Evolutionary conservation across 768 basidiomycete genomes (phyloP), one percentile per base, ranked within the genome.

Genomic region (Hericium rajendrae): DNA sequence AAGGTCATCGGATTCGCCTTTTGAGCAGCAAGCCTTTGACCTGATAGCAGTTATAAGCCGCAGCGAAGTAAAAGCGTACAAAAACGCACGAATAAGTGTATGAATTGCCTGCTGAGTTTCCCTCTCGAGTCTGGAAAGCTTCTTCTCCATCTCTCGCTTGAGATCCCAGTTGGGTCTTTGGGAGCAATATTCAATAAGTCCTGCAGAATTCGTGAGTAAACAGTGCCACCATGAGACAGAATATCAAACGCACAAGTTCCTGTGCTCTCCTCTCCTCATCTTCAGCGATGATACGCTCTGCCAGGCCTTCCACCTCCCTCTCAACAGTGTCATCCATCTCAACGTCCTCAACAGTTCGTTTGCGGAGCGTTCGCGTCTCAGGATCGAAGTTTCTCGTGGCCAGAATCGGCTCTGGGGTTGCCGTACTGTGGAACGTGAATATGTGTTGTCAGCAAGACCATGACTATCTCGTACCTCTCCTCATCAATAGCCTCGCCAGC

Each of bases 121-220:
- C 64, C 91, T 75, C 66, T 97, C 94, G n/a, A 98, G 76, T 67
- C 85, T 94, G 8, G 85, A 80, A 50, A 93, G 71, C 69, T 91
- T 93, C 74, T 88, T 91, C 57, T 94, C 91, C 73, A 94, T 84
- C 65, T 97, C 93, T 57, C 93, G 83, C 70, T 94, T 94, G 65
- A 97, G 76, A 69, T 95, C 93, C 94, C 93, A 95, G 71, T 95
- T 98, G 10, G 91, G 86, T 50, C 94, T 81, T 94, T 97, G 3
- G 97, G 97, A 22, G 94, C 94, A 64, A 99, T 98, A 68, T 97
- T 98, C 69, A 97, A 91, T 48, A 97, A 77, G 68, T 95, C 91
- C 94, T 95, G 66, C 37, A 69, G 41, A 6, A 43, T 11, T 39
- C 6, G 11, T 38, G 13, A 20, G 57, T 51, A 12, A 38, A 37